A percentile compares a stretch with the other conserved stretches of the same genome.
These are phyloP conservation scores for Karstenula rhodostoma DNA, from an alignment of 2,329 filamentous ascomycete species.

Conservation along the genomic window DNA sequence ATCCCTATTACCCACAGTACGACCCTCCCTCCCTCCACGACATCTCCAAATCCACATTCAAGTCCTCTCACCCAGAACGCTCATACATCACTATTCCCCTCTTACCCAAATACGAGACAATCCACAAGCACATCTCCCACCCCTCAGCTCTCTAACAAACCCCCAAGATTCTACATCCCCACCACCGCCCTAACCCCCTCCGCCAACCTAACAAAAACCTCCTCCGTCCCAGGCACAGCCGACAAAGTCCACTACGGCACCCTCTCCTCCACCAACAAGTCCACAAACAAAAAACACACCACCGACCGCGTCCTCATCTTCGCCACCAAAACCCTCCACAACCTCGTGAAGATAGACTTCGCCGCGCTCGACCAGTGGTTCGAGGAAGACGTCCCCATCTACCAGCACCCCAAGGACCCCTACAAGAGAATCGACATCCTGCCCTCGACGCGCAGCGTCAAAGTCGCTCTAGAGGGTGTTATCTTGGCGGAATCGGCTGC, in stretches of 20 bases:
- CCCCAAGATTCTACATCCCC: slow-evolving; percentile 39
- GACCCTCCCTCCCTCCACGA: neutral
- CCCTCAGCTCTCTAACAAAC: neutral
- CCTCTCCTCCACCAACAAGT: slow-evolving; percentile 29
- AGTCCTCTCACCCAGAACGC: no score
- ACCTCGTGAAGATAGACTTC: slow-evolving; percentile 45
- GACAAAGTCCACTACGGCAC: slow-evolving; percentile 30
- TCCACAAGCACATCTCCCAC: neutral
- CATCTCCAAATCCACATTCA: no score
- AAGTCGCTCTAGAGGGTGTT: slow-evolving; percentile 58
- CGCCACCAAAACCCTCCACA: slow-evolving; percentile 28
- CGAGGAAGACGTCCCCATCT: slow-evolving; percentile 68
- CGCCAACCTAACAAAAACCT: slow-evolving; percentile 26
- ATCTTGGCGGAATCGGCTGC: slow-evolving; percentile 56
- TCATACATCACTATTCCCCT: no score
- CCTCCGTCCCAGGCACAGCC: slow-evolving; percentile 28
- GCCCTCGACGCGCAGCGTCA: slow-evolving; percentile 61
- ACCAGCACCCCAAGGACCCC: slow-evolving; percentile 72
- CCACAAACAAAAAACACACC: slow-evolving; percentile 20
- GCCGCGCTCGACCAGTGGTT: slow-evolving; percentile 55
- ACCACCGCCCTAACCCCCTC: slow-evolving; percentile 26
- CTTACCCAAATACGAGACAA: neutral
- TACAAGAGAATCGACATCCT: slow-evolving; percentile 71
- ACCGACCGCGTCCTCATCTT: slow-evolving; percentile 40
- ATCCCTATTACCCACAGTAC: slow-evolving; percentile 47